A percentile compares a stretch with the other conserved stretches of the same genome.
phyloP scores from a whole-genome alignment of 345 rosid species.

The Gossypium turneri region DNA sequence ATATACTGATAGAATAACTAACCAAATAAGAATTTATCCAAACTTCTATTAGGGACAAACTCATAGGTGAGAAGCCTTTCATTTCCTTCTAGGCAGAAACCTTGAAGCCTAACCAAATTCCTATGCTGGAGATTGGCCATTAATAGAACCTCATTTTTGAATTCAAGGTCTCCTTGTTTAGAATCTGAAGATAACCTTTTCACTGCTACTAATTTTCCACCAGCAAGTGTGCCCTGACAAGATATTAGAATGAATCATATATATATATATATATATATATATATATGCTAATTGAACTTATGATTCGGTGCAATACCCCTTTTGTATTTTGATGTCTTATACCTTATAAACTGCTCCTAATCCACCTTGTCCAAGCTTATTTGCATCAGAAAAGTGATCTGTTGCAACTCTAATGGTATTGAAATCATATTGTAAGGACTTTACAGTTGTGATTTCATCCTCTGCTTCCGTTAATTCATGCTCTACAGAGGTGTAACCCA shows the following conservation, averaged over 20 bases:
- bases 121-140: neutral
- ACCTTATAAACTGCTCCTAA: constrained; percentile 49
- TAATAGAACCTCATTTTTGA: neutral
- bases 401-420: constrained; percentile 32
- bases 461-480: constrained; percentile 12
- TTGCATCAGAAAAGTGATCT: constrained; percentile 31
- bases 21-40: neutral
- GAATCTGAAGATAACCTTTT: too few relatives aligned
- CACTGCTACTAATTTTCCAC: too few relatives aligned
- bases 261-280: too few relatives aligned
- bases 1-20: neutral
- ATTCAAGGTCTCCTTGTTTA: neutral
- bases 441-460: constrained; percentile 10
- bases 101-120: neutral
- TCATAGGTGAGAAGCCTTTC: neutral
- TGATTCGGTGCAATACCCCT: too few relatives aligned
- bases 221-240: too few relatives aligned
- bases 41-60: neutral
- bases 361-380: constrained; percentile 48
- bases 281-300: too few relatives aligned
- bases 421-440: constrained; percentile 27
- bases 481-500: neutral
- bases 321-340: neutral
- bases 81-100: neutral
- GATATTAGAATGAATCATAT: too few relatives aligned